A percentile compares a stretch with the other conserved stretches of the same genome.
phyloP scores from a whole-genome alignment of 495 filamentous ascomycete species.

The Bryoglossum gracile region DNA sequence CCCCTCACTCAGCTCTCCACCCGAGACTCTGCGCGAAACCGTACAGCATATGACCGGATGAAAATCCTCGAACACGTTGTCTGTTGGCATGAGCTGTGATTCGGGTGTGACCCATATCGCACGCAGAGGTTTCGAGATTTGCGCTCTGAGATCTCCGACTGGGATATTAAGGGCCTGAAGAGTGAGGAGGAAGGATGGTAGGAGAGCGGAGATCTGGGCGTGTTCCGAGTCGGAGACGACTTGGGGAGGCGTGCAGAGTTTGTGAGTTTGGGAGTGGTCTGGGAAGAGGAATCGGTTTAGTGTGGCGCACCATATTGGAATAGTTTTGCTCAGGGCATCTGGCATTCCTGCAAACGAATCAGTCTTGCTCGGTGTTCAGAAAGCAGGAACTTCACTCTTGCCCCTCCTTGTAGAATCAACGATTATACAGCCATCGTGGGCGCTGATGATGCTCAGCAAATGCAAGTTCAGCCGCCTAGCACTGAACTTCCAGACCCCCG shows the following conservation, averaged over 20 bases:
- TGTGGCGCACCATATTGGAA: conserved; percentile 88
- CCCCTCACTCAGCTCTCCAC: conserved; percentile 56
- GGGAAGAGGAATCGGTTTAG: conserved; percentile 78
- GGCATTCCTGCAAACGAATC: conserved; percentile 57
- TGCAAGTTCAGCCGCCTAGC: conserved; percentile 77
- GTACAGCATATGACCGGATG: conserved; percentile 74
- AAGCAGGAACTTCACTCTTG: conserved; percentile 53
- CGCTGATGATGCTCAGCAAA: conserved; percentile 55
- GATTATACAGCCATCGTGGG: conserved; percentile 73
- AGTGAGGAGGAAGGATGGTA: conserved; percentile 58
- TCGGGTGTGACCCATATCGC: conserved; percentile 57
- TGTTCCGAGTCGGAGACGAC: conserved; percentile 68
- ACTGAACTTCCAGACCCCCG: conserved; percentile 83
- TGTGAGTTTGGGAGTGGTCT: conserved; percentile 35
- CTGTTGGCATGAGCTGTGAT: conserved; percentile 22
- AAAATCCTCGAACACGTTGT: conserved; percentile 42
- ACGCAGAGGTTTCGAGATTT: conserved; percentile 50
- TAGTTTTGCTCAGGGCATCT: conserved; percentile 85
- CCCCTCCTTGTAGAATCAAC: conserved; percentile 92
- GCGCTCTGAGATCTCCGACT: conserved; percentile 24
- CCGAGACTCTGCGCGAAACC: conserved; percentile 59
- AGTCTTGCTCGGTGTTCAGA: neutral
- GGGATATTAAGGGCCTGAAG: conserved; percentile 41
- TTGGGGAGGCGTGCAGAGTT: conserved; percentile 56
- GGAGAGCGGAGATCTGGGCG: conserved; percentile 62